A percentile compares a stretch with the other conserved stretches of the same genome.
Conservation (phyloP, 164 flowering plant species). For the Sedum album region DNA sequence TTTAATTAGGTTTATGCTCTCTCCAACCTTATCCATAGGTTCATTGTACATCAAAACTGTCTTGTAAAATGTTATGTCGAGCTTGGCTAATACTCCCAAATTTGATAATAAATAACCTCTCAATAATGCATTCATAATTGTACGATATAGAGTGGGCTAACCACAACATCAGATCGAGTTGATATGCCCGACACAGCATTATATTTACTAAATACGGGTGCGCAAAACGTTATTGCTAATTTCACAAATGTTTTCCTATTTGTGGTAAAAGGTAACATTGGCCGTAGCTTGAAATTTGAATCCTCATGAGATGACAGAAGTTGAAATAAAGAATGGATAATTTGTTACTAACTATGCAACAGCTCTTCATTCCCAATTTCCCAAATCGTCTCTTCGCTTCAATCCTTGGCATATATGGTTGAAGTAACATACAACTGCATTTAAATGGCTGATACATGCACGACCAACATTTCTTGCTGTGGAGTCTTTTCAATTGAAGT, state of each 20-base stretch:
- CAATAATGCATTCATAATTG: not conserved
- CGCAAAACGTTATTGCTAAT: too few relatives aligned
- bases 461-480: not conserved
- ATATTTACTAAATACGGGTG: not conserved
- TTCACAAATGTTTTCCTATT: not conserved
- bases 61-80: not conserved
- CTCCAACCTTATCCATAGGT: not conserved
- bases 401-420: too few relatives aligned
- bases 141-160: not conserved
- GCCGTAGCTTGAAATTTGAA: not conserved
- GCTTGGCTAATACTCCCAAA: not conserved
- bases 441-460: not conserved
- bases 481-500: not conserved
- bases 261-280: too few relatives aligned
- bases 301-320: not conserved
- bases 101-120: not conserved
- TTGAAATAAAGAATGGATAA: too few relatives aligned
- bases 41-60: not conserved
- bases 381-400: too few relatives aligned
- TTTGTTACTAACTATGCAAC: too few relatives aligned
- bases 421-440: not conserved
- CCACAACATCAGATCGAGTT: not conserved
- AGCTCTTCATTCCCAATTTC: too few relatives aligned
- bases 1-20: not conserved
- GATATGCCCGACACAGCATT: not conserved